Conservation (phyloP, 2,329 filamentous ascomycete genomes). For the Cladosporium sp. region DNA sequence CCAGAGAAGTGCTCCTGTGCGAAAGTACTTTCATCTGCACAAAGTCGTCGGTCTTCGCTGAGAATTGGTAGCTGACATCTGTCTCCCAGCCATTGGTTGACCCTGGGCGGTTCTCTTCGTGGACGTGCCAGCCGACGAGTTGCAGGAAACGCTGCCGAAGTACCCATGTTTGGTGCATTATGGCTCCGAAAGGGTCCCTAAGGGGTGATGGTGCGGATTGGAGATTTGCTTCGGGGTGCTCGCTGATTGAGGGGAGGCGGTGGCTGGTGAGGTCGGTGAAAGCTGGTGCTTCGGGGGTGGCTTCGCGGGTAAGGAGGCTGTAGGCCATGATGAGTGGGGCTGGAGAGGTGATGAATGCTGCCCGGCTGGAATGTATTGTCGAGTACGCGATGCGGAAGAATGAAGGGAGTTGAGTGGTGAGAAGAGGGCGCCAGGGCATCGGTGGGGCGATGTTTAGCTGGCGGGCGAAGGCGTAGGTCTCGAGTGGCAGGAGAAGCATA, state of each 20-base stretch:
- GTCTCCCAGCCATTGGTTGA: conserved; percentile 2
- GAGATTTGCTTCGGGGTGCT: conserved; percentile 2
- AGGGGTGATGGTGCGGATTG: not conserved
- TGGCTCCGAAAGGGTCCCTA: conserved; percentile 28
- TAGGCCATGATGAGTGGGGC: conserved; percentile 21
- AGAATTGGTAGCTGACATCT: not conserved
- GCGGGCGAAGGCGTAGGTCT: conserved; percentile 30
- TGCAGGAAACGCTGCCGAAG: conserved; percentile 24
- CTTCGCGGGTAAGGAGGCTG: conserved; percentile 8
- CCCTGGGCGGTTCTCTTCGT: conserved; percentile 13
- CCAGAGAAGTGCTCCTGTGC: conserved; percentile 23
- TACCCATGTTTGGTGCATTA: conserved; percentile 25
- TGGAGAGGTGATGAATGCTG: conserved; percentile 8
- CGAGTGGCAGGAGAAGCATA: conserved; percentile 29
- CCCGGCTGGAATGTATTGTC: conserved; percentile 10
- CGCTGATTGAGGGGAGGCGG: conserved; percentile 25
- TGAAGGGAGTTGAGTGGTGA: conserved; percentile 21
- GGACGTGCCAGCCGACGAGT: conserved; percentile 27
- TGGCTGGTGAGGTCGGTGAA: conserved; percentile 27
- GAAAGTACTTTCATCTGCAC: not conserved
- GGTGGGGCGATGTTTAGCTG: conserved; percentile 30
- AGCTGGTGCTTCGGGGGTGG: conserved; percentile 8
- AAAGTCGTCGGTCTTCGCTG: not conserved
- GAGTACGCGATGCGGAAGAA: conserved; percentile 24
- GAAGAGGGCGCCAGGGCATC: conserved; percentile 23